Conservation (phyloP, 164 flowering plant genomes). For the Chimonanthus praecox region DNA sequence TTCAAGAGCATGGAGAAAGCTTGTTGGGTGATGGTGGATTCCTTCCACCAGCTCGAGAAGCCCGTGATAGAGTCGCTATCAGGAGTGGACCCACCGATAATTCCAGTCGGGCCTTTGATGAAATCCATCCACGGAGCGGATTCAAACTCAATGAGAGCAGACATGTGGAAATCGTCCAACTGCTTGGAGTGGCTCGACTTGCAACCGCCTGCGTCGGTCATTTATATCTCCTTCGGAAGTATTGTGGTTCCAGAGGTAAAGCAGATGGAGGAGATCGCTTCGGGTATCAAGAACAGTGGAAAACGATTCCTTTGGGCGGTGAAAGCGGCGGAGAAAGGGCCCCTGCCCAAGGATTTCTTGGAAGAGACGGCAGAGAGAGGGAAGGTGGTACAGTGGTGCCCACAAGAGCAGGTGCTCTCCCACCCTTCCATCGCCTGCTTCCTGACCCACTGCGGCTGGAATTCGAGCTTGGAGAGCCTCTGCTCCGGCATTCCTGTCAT, state of each 20-base stretch:
- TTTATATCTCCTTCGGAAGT: conserved; percentile 69
- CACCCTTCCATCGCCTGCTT: conserved; percentile 63
- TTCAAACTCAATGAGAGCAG: conserved; percentile 25
- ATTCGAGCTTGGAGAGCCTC: conserved; percentile 59
- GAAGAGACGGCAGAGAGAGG: conserved; percentile 46
- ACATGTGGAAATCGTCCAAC: conserved; percentile 35
- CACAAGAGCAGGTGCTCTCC: conserved; percentile 53
- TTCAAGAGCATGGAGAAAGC: conserved; percentile 47
- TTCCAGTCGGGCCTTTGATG: conserved; percentile 55
- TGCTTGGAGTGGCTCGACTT: conserved; percentile 54
- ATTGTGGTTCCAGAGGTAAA: conserved; percentile 33
- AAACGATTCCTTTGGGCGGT: conserved; percentile 58
- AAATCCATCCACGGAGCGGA: conserved; percentile 14
- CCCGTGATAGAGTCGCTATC: conserved; percentile 31
- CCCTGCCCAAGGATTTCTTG: conserved; percentile 46
- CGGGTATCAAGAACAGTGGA: conserved; percentile 38
- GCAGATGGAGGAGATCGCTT: conserved; percentile 59
- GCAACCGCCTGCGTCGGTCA: conserved; percentile 39
- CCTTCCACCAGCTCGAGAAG: conserved; percentile 62
- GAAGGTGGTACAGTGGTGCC: conserved; percentile 54
- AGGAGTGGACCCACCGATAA: conserved; percentile 21
- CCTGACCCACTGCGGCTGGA: conserved; percentile 84
- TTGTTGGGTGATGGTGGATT: conserved; percentile 55
- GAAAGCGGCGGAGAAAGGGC: conserved; percentile 22
- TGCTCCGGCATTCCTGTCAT: conserved; percentile 52